These are phyloP conservation scores for Pistacia vera DNA, from an alignment of 345 rosid species.

Conservation along the genomic window DNA sequence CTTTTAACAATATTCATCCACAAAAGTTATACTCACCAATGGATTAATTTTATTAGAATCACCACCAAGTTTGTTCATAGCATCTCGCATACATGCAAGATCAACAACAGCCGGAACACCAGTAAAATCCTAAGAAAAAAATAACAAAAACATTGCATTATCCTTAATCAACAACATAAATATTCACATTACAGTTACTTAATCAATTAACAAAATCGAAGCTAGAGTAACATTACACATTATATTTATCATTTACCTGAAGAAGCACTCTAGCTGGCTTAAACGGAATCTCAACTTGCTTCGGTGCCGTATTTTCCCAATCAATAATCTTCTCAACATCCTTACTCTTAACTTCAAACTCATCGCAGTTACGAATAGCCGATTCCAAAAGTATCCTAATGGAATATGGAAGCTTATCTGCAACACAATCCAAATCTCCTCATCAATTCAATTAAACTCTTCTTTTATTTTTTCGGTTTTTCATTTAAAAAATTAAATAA, in stretches of 20 bases:
- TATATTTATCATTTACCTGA: constrained; percentile 42
- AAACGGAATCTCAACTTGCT: constrained; percentile 79
- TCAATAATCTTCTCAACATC: constrained; percentile 88
- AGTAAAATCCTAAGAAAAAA: constrained; percentile 58
- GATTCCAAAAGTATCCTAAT: constrained; percentile 76
- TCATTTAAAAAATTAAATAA: background rate
- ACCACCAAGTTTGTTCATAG: constrained; percentile 72
- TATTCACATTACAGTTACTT: background rate
- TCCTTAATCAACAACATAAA: constrained; percentile 4
- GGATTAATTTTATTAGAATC: constrained; percentile 75
- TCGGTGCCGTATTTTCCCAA: constrained; percentile 72
- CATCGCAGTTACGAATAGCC: constrained; percentile 78
- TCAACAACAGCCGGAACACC: constrained; percentile 92
- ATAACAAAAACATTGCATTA: constrained; percentile 7
- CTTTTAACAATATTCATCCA: background rate
- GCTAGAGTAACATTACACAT: background rate
- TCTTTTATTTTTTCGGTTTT: background rate
- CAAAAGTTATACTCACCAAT: constrained; percentile 39
- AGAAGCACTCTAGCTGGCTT: constrained; percentile 85
- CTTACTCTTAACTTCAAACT: constrained; percentile 72
- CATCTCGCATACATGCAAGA: constrained; percentile 86
- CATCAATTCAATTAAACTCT: background rate
- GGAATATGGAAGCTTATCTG: constrained; percentile 76
- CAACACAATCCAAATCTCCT: constrained; percentile 5
- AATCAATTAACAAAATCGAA: background rate